These are phyloP conservation scores for Cladochytrium tenue DNA, from an alignment of 371 early-diverging fungal genomes.

Conservation along the genomic window DNA sequence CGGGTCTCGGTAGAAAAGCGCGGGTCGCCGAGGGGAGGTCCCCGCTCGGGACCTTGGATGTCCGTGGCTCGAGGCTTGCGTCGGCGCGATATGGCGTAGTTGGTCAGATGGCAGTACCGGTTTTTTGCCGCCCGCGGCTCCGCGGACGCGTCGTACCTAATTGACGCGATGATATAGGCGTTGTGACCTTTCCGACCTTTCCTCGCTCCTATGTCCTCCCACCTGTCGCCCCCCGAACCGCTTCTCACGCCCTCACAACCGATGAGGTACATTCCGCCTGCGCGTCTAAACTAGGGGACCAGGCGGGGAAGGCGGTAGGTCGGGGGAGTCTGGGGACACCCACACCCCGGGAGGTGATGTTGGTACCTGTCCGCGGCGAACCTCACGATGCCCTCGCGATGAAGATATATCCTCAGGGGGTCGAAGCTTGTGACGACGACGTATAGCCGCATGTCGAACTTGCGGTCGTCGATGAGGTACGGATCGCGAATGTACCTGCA, in stretches of 20 bases:
- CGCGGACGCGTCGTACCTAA: slow-evolving; percentile 17
- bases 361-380: slow-evolving; percentile 38
- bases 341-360: too few relatives aligned
- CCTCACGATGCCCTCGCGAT: slow-evolving; percentile 39
- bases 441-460: slow-evolving; percentile 49
- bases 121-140: slow-evolving; percentile 25
- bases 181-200: not conserved
- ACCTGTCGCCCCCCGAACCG: too few relatives aligned
- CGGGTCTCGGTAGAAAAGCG: slow-evolving; percentile 21
- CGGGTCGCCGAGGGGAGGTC: slow-evolving; percentile 18
- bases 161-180: not conserved
- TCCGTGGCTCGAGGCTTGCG: slow-evolving; percentile 9
- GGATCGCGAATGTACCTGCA: slow-evolving; percentile 46
- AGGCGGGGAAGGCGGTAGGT: too few relatives aligned
- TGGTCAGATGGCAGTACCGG: slow-evolving; percentile 38
- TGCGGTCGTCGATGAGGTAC: slow-evolving; percentile 39
- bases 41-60: not conserved
- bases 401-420: slow-evolving; percentile 42
- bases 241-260: too few relatives aligned
- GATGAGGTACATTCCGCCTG: too few relatives aligned
- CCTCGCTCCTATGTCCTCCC: too few relatives aligned
- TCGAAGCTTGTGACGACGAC: slow-evolving; percentile 48
- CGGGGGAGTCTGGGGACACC: too few relatives aligned
- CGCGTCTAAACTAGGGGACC: too few relatives aligned
- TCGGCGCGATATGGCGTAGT: slow-evolving; percentile 39